phyloP scores from a whole-genome alignment of 129 eudicot genomes.

The Helichrysum umbraculigerum region DNA sequence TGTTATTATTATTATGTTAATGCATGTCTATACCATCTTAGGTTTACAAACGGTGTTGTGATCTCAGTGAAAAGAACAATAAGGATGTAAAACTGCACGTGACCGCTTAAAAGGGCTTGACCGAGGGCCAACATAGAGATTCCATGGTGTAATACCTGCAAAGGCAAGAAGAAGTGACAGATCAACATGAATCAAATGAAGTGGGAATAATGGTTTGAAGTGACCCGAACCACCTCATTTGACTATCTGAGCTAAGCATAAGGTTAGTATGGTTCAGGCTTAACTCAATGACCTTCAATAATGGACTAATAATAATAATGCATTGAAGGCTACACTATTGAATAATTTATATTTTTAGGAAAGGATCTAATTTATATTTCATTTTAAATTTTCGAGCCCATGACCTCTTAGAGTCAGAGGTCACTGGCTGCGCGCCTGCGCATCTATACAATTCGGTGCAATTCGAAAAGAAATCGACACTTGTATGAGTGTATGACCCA shows the following conservation, averaged over 20 bases:
- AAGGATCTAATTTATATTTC: too few species aligned
- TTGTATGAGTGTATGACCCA: background rate
- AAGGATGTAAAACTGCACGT: constrained; percentile 64
- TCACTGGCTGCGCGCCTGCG: too few species aligned
- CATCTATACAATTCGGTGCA: background rate
- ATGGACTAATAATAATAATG: background rate
- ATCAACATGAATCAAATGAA: background rate
- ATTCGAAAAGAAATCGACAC: background rate
- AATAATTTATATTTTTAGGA: too few species aligned
- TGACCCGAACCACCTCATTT: background rate
- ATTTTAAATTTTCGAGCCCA: too few species aligned
- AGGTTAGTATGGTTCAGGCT: background rate
- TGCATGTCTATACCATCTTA: constrained; percentile 54
- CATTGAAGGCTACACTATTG: too few species aligned
- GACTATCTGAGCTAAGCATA: background rate
- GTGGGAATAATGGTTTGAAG: background rate
- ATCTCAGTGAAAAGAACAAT: constrained; percentile 75
- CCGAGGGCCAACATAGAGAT: constrained; percentile 59
- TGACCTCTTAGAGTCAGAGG: too few species aligned
- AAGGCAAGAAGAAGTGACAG: background rate
- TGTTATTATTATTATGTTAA: background rate
- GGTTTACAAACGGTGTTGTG: constrained; percentile 80
- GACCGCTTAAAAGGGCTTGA: constrained; percentile 66
- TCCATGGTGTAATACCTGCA: constrained; percentile 71
- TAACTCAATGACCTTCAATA: background rate